phyloP scores from a whole-genome alignment of 768 basidiomycete species.

The Fomitopsis serialis region DNA sequence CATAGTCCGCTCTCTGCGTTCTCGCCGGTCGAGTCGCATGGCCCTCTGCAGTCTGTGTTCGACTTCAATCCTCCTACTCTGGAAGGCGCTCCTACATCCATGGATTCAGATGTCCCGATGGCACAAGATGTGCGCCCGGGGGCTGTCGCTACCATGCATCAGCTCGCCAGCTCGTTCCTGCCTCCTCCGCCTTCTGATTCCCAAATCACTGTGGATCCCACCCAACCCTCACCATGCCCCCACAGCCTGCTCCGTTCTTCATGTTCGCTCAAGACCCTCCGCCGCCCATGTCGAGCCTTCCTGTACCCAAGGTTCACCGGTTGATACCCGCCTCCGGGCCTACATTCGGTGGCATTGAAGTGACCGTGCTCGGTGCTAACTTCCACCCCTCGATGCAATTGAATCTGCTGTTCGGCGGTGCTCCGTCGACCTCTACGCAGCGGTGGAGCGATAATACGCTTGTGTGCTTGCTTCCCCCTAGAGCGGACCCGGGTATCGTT shows the following conservation, averaged over 20 bases:
- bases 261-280: constrained; percentile 53
- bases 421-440: constrained; percentile 76
- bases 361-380: constrained; percentile 88
- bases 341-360: constrained; percentile 89
- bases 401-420: constrained; percentile 82
- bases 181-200: background rate
- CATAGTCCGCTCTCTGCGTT: constrained; percentile 5
- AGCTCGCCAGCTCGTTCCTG: constrained; percentile 3
- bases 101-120: constrained; percentile 19
- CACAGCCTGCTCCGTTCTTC: constrained; percentile 23
- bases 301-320: constrained; percentile 73
- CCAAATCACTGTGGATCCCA: constrained; percentile 2
- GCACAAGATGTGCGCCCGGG: constrained; percentile 7
- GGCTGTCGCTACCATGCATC: constrained; percentile 3
- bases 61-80: constrained; percentile 4
- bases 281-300: constrained; percentile 41
- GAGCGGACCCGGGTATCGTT: constrained; percentile 76
- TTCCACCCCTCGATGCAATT: constrained; percentile 73
- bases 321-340: constrained; percentile 83
- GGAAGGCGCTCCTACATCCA: constrained; percentile 2
- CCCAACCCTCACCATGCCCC: background rate
- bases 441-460: constrained; percentile 92
- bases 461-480: constrained; percentile 86
- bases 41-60: background rate
- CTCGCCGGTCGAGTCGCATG: background rate